A percentile compares a stretch with the other conserved stretches of the same genome.
phyloP scores from a whole-genome alignment of 2,329 filamentous ascomycete genomes.

The Aspergillus uvarum region DNA sequence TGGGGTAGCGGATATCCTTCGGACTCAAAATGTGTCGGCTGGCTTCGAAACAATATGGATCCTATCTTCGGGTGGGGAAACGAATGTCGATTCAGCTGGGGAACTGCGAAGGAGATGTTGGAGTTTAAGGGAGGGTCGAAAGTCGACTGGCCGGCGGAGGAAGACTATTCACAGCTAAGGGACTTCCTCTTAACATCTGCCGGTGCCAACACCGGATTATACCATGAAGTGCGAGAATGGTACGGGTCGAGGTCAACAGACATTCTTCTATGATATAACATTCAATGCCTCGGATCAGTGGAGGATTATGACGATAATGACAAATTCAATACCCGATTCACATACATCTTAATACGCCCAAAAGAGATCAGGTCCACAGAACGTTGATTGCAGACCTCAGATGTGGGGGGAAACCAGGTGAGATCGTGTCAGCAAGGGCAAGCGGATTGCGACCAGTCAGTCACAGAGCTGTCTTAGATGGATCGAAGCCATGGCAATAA shows the following conservation, averaged over 20 bases:
- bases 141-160: conserved; percentile 80
- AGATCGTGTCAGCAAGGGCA: background rate
- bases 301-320: conserved; percentile 9
- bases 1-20: conserved; percentile 97
- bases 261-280: conserved; percentile 58
- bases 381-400: no score
- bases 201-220: conserved; percentile 42
- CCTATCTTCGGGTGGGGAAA: conserved; percentile 92
- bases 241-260: conserved; percentile 72
- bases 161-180: conserved; percentile 70
- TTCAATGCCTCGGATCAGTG: background rate
- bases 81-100: conserved; percentile 94
- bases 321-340: conserved; percentile 18
- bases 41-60: conserved; percentile 85
- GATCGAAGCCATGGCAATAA: background rate
- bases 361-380: background rate
- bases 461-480: background rate
- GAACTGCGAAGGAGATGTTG: conserved; percentile 88
- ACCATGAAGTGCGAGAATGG: conserved; percentile 73
- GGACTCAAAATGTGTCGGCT: conserved; percentile 74
- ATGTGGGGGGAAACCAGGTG: background rate
- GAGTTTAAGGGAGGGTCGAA: conserved; percentile 70
- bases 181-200: conserved; percentile 64
- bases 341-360: background rate
- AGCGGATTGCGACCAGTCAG: background rate